These are phyloP conservation scores for Beauveria bassiana DNA, from an alignment of 2,329 filamentous ascomycete genomes.

Conservation along the genomic window DNA sequence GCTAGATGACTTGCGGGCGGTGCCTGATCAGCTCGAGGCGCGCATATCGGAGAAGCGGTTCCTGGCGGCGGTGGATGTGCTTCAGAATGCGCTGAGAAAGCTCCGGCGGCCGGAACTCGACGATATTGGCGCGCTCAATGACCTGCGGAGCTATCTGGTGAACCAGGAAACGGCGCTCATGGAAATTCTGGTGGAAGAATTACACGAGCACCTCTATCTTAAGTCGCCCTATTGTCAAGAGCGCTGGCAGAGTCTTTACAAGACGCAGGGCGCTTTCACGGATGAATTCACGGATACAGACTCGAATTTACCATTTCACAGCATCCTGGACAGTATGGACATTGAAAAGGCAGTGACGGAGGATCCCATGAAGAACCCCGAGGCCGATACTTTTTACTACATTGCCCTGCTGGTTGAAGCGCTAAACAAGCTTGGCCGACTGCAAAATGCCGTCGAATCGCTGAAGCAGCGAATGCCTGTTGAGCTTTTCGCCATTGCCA, in stretches of 20 bases:
- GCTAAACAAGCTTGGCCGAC: slow-evolving; percentile 76
- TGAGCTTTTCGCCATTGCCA: slow-evolving; percentile 87
- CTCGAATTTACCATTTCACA: slow-evolving; percentile 46
- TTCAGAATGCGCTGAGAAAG: slow-evolving; percentile 78
- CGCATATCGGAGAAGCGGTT: slow-evolving; percentile 96
- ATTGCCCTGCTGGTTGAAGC: slow-evolving; percentile 81
- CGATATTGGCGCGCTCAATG: slow-evolving; percentile 78
- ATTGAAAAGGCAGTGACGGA: slow-evolving; percentile 60
- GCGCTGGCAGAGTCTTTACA: slow-evolving; percentile 79
- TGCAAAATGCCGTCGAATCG: slow-evolving; percentile 80
- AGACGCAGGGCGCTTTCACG: slow-evolving; percentile 50
- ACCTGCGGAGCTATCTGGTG: slow-evolving; percentile 77
- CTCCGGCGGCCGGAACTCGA: slow-evolving; percentile 84
- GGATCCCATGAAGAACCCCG: slow-evolving; percentile 86
- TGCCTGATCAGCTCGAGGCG: slow-evolving; percentile 89
- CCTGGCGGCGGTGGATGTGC: slow-evolving; percentile 80
- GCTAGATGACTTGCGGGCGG: slow-evolving; percentile 78
- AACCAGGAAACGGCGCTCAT: slow-evolving; percentile 90
- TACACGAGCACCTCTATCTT: slow-evolving; percentile 94
- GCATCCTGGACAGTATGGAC: slow-evolving; percentile 53
- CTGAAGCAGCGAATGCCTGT: slow-evolving; percentile 91
- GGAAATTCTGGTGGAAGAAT: slow-evolving; percentile 92
- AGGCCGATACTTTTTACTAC: slow-evolving; percentile 93
- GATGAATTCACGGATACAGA: slow-evolving; percentile 40
- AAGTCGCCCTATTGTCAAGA: slow-evolving; percentile 98